Base-by-base conservation (phyloP, 1,284 basidiomycete species). In the Cutaneotrichosporon cavernicola region DNA sequence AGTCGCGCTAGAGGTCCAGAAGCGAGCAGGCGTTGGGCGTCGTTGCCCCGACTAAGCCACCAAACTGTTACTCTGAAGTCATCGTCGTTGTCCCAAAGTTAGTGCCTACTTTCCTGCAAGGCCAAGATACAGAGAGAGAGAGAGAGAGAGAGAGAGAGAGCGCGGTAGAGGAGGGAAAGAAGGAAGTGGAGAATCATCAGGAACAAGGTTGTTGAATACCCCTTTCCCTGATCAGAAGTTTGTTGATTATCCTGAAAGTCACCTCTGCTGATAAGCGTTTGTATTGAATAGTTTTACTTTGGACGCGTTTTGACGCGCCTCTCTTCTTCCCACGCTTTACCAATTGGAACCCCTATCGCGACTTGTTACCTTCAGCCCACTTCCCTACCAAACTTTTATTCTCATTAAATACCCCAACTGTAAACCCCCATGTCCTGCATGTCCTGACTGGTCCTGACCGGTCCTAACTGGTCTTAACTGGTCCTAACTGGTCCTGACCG, bases 1-100 rank as follows among this genome's bases (percentile, higher is more conserved):
- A 56, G 55, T 56, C 55, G 55, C 55, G 55, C 30, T 36, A 5
- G 22, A 30, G 36, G 22, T 56, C 52, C 21, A 56, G n/a, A 21
- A 40, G 21, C 31, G 21, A 53, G 16, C 50, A 31, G 26, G 26
- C 26, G 26, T 26, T 26, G 1, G 26, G 26, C 26, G 26, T 26
- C 26, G 26, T 26, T 26, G 26, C 31, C 22, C 22, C 31, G 9
- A 26, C 50, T 52, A 1, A 13, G 38, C 43, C 43, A 46, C 43
- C 18, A n/a, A n/a, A 9, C 43, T 7, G 16, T 46, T 7, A n/a
- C 18, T 6, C 14, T 43, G 3, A 36, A 36, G 36, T 36, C 10
- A 16, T 14, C 38, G 38, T 40, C 11, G 38, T 14, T 16, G 38
- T 40, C 5, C 38, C 13, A 11, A 5, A 11, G 13, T 40, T 14